phyloP scores from a whole-genome alignment of 2,329 filamentous ascomycete genomes.

The Aureobasidium pullulans region DNA sequence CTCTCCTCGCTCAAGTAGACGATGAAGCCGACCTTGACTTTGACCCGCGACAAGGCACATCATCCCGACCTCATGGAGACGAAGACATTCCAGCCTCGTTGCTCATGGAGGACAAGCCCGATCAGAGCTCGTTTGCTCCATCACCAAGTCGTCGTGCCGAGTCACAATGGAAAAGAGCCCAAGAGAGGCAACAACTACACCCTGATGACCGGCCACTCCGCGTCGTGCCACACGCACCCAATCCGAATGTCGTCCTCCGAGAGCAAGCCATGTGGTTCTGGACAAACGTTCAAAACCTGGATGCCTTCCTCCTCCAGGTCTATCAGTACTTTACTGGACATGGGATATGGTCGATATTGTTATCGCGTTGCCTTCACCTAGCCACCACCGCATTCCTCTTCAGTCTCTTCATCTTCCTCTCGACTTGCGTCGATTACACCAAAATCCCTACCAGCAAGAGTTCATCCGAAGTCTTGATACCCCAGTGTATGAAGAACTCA shows the following conservation, averaged over 20 bases:
- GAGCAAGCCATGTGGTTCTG: constrained; percentile 86
- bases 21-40: constrained; percentile 11
- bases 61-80: neutral
- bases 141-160: constrained; percentile 19
- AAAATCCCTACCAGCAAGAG: constrained; percentile 60
- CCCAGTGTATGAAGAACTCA: constrained; percentile 66
- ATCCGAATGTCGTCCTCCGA: constrained; percentile 43
- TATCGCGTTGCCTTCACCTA: constrained; percentile 64
- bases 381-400: constrained; percentile 77
- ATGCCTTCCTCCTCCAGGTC: constrained; percentile 77
- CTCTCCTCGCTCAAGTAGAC: constrained; percentile 45
- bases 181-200: constrained; percentile 40
- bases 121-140: constrained; percentile 17
- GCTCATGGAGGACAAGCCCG: constrained; percentile 44
- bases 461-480: constrained; percentile 55
- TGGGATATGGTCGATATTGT: constrained; percentile 76
- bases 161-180: constrained; percentile 45
- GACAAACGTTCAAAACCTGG: constrained; percentile 84
- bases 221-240: constrained; percentile 5
- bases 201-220: constrained; percentile 15
- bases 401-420: constrained; percentile 72
- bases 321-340: constrained; percentile 81
- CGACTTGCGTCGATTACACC: constrained; percentile 77
- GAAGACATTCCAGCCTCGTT: constrained; percentile 55
- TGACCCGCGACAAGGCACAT: neutral